Conservation (phyloP, 2,329 filamentous ascomycete genomes). For the Scedosporium dehoogii region DNA sequence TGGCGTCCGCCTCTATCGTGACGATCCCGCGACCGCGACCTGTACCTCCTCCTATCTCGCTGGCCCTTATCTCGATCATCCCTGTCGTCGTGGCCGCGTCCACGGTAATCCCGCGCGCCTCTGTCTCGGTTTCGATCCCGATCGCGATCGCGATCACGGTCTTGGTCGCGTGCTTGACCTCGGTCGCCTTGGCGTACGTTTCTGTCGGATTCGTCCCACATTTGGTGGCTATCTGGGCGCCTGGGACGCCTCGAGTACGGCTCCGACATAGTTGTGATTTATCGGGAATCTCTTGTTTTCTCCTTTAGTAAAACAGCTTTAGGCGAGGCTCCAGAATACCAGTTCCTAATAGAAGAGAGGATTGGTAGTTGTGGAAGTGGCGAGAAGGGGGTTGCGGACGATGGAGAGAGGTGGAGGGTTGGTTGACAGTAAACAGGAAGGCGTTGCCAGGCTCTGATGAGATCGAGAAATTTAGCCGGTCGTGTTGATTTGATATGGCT, state of each 20-base stretch:
- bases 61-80: slow-evolving; percentile 11
- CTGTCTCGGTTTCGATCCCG: slow-evolving; percentile 18
- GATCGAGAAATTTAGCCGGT: not conserved
- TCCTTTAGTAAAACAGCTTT: not conserved
- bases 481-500: not conserved
- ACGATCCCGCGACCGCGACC: slow-evolving; percentile 24
- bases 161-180: slow-evolving; percentile 17
- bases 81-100: slow-evolving; percentile 7
- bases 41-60: slow-evolving; percentile 21
- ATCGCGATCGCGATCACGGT: slow-evolving; percentile 13
- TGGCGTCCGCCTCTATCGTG: slow-evolving; percentile 20
- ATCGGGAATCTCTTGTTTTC: not conserved
- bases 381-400: not conserved
- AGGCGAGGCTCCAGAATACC: not conserved
- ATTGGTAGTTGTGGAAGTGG: not conserved
- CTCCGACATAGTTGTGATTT: slow-evolving; percentile 1
- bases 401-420: not conserved
- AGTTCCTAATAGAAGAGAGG: too few species aligned
- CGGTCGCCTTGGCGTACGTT: slow-evolving; percentile 16
- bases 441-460: not conserved
- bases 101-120: slow-evolving; percentile 17
- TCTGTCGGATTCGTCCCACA: slow-evolving; percentile 48
- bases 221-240: slow-evolving; percentile 43
- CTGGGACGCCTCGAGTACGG: slow-evolving; percentile 13
- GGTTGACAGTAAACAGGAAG: not conserved